Conservation (phyloP, 1,139 yeast genomes). For the Kodamaea fungicola region DNA sequence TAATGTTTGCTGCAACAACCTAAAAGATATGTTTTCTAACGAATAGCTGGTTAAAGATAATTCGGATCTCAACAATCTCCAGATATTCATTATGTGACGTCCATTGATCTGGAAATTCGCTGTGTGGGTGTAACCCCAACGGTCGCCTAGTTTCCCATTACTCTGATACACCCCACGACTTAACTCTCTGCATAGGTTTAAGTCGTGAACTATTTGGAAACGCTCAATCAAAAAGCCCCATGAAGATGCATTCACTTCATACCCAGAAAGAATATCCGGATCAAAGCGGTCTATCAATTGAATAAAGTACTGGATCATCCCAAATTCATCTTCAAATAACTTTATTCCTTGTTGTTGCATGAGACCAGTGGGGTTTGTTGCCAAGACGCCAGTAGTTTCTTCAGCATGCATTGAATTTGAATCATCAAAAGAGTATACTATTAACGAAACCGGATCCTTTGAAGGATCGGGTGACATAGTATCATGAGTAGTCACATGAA, state of each 20-base stretch:
- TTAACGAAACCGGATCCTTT: constrained; percentile 52
- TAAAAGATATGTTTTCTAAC: constrained; percentile 71
- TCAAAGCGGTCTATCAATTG: constrained; percentile 61
- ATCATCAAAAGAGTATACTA: constrained; percentile 63
- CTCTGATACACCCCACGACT: constrained; percentile 47
- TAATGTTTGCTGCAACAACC: constrained; percentile 60
- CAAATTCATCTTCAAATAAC: constrained; percentile 47
- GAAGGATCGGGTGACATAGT: constrained; percentile 63
- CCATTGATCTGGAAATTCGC: constrained; percentile 70
- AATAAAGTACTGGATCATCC: constrained; percentile 53
- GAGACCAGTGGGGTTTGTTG: not conserved
- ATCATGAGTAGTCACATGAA: constrained; percentile 54
- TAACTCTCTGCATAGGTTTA: constrained; percentile 45
- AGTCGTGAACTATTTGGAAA: constrained; percentile 39
- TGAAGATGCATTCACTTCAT: constrained; percentile 72
- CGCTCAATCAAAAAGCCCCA: constrained; percentile 91
- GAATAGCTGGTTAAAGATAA: constrained; percentile 64
- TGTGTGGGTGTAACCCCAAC: constrained; percentile 83
- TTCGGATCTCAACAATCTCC: constrained; percentile 73
- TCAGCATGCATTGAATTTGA: constrained; percentile 26
- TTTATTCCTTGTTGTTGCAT: not conserved
- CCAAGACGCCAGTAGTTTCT: not conserved
- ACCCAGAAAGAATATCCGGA: constrained; percentile 87
- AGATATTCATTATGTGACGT: constrained; percentile 75
- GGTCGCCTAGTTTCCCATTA: constrained; percentile 58